Evolutionary conservation across 805 yeast genomes (phyloP), one percentile per base, ranked within the genome.

Genomic region (Starmerella bacillaris): DNA sequence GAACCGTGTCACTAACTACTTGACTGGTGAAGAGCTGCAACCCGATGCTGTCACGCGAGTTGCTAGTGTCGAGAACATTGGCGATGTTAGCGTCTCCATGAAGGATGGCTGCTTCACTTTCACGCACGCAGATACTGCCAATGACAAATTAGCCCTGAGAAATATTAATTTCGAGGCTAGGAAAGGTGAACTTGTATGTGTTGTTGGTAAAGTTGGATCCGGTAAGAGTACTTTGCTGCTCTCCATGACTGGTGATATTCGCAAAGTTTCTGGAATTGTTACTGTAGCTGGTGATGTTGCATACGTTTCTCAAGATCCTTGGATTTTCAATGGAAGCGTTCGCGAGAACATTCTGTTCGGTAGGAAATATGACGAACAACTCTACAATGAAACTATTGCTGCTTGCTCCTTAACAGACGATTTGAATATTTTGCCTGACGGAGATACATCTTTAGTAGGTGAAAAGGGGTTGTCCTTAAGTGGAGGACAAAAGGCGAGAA

Each of bases 301-400:
- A 0, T 86, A 84, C 54, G 93, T 78, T 28, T 74, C 93, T 36
- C 80, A 80, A 6, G 73, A 78, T 27, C 92, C 98, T 1, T 89
- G 98, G 98, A 83, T 89, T 43, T 77, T 83, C 78, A 89, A 89
- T 53, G 96, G 93, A 24, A 65, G 92, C 3, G 86, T 89, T 4
- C 67, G 68, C 48, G 82, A 76, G 14, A 79, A 79, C 49, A 78
- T 79, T 36, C 34, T 64, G 11, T 80, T 79, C 56, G 92, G 92
- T 12, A 41, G 51, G 15, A 65, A 65, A 14, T 71, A 51, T 38
- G 69, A 73, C 37, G 57, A 62, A 34, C 49, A 55, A 2, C 64
- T 59, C 41, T 79, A 79, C 50, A 49, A 64, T 5, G 54, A 56
- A 12, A 67, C 78, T 4, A 51, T 80, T 11, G 56, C 63, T 26